phyloP scores from a whole-genome alignment of 2,329 filamentous ascomycete species.

The Coniochaeta sp. region DNA sequence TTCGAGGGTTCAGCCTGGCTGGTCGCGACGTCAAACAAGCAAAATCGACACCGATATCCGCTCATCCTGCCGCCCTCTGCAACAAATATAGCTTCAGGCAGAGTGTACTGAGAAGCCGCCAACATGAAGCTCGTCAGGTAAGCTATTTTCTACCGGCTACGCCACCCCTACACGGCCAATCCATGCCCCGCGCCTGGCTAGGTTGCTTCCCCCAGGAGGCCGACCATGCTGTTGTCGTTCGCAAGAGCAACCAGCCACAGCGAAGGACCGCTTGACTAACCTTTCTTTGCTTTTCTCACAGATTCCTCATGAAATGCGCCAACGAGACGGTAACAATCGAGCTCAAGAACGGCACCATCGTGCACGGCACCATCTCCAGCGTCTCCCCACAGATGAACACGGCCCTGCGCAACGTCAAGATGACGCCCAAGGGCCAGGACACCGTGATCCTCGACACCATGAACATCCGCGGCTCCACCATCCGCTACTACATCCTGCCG shows the following conservation, averaged over 20 bases:
- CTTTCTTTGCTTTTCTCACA: conserved; percentile 37
- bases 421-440: conserved; percentile 84
- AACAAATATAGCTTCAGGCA: neutral
- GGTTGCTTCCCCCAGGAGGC: too few relatives aligned
- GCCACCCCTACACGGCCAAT: conserved; percentile 15
- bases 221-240: too few relatives aligned
- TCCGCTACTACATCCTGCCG: conserved; percentile 78
- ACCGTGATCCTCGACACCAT: conserved; percentile 87
- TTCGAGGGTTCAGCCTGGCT: neutral
- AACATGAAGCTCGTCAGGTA: conserved; percentile 98
- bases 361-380: conserved; percentile 93
- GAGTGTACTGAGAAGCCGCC: conserved; percentile 17
- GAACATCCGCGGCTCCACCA: conserved; percentile 60
- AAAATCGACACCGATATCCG: neutral
- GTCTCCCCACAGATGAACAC: conserved; percentile 99
- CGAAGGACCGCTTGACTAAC: too few relatives aligned
- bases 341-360: conserved; percentile 95
- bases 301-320: conserved; percentile 98
- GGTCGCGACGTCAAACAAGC: neutral
- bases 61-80: neutral
- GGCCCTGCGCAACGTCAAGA: conserved; percentile 89
- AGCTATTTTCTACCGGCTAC: conserved; percentile 25
- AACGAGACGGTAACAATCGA: conserved; percentile 99
- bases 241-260: neutral
- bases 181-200: neutral